A percentile compares a stretch with the other conserved stretches of the same genome.
These are phyloP conservation scores for Fusarium torreyae DNA, from an alignment of 2,329 filamentous ascomycete species.

Conservation along the genomic window DNA sequence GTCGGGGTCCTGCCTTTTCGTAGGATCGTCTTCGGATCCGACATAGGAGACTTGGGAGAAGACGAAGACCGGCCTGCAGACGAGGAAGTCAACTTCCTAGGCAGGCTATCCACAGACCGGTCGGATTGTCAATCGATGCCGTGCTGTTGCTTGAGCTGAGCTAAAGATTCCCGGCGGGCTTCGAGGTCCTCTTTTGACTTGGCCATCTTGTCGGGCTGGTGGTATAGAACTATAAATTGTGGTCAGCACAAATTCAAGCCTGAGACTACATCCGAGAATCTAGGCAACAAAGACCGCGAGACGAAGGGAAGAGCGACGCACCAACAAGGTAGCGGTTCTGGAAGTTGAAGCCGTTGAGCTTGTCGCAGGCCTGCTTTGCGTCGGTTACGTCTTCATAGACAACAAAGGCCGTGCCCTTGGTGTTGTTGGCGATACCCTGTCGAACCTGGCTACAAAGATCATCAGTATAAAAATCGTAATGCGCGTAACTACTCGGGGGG, in stretches of 20 bases:
- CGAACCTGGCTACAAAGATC: slow-evolving; percentile 85
- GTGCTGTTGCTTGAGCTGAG: slow-evolving; percentile 97
- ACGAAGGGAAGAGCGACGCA: slow-evolving; percentile 65
- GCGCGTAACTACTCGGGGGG: slow-evolving; percentile 19
- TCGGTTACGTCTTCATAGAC: slow-evolving; percentile 99
- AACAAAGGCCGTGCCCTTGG: slow-evolving; percentile 98
- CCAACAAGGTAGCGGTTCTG: slow-evolving; percentile 99
- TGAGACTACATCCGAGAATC: neutral
- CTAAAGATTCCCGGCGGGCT: slow-evolving; percentile 95
- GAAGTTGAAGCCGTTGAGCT: slow-evolving; percentile 99
- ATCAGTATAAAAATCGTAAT: slow-evolving; percentile 42
- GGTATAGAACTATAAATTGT: slow-evolving; percentile 67
- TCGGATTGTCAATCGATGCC: slow-evolving; percentile 96
- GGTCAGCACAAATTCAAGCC: slow-evolving; percentile 32
- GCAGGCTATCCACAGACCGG: slow-evolving; percentile 73
- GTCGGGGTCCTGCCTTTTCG: slow-evolving; percentile 59
- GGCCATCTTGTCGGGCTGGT: slow-evolving; percentile 77
- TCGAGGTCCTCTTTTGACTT: slow-evolving; percentile 95
- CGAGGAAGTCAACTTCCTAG: slow-evolving; percentile 60
- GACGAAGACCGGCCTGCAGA: slow-evolving; percentile 75
- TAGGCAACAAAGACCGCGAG: neutral
- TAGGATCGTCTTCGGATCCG: slow-evolving; percentile 61
- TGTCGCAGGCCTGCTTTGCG: slow-evolving; percentile 98
- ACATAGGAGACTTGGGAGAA: slow-evolving; percentile 59
- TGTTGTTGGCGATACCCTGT: slow-evolving; percentile 96